Percentiles rank a stretch among this genome's conserved stretches.
Evolutionary conservation across 257 asterid species (phyloP).

Genomic region (Nicotiana noctiflora): DNA sequence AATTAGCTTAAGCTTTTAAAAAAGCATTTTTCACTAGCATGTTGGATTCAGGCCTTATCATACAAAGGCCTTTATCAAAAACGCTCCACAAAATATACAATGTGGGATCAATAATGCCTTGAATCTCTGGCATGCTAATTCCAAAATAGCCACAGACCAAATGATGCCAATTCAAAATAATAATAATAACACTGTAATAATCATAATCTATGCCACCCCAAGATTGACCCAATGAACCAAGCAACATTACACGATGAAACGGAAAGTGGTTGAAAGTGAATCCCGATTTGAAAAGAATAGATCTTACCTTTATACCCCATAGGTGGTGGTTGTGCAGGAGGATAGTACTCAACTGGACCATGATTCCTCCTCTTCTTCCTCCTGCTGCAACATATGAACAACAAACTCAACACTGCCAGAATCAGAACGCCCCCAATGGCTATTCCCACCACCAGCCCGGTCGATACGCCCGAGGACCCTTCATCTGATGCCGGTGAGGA

Average conservation of each 20-base stretch:
- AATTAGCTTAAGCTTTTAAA: not conserved
- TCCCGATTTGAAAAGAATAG: not conserved
- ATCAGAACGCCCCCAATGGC: slow-evolving; percentile 54
- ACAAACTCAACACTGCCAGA: slow-evolving; percentile 37
- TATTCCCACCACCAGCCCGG: slow-evolving; percentile 53
- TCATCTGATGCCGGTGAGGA: slow-evolving; percentile 26
- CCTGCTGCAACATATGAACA: slow-evolving; percentile 46
- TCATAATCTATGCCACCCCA: not conserved
- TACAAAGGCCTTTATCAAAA: not conserved
- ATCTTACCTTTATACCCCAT: slow-evolving; percentile 48
- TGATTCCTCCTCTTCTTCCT: slow-evolving; percentile 54
- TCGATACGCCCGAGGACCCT: slow-evolving; percentile 27
- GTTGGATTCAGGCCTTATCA: not conserved
- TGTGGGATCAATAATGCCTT: not conserved
- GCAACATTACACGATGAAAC: not conserved
- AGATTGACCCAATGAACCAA: not conserved
- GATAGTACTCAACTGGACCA: slow-evolving; percentile 32
- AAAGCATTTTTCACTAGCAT: not conserved
- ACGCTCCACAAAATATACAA: not conserved
- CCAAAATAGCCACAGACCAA: not conserved
- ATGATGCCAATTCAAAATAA: not conserved
- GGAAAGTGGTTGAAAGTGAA: not conserved
- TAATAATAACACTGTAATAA: too few species aligned
- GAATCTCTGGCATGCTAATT: not conserved
- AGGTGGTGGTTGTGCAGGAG: slow-evolving; percentile 43